Conservation (phyloP, 345 rosid genomes). For the Eutrema yunnanense region DNA sequence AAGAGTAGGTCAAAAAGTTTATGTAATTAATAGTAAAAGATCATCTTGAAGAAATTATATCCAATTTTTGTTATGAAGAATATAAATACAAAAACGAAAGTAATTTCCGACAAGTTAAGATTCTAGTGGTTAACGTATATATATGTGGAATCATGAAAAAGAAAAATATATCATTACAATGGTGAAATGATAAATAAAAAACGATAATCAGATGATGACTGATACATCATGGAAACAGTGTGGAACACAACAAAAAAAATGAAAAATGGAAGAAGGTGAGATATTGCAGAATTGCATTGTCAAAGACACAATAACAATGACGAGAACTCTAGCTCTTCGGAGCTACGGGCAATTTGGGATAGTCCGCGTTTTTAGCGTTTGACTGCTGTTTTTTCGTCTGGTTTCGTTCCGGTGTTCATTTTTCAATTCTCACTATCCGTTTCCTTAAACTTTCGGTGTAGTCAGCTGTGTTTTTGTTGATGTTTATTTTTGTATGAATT, state of each 20-base stretch:
- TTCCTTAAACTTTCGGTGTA: no score
- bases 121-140: background rate
- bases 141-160: background rate
- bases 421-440: no score
- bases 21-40: background rate
- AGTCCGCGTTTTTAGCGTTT: no score
- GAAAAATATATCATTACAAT: background rate
- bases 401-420: no score
- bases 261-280: no score
- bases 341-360: no score
- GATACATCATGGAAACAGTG: background rate
- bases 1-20: constrained; percentile 13
- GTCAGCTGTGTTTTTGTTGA: no score
- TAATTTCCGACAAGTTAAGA: background rate
- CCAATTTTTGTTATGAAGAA: background rate
- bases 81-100: background rate
- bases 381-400: no score
- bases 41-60: background rate
- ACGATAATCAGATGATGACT: background rate
- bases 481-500: no score
- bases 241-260: background rate
- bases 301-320: no score
- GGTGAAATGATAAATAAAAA: background rate
- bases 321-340: no score
- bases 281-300: no score